These are phyloP conservation scores for Aureobasidium mangrovei DNA, from an alignment of 2,329 filamentous ascomycete species.

Conservation along the genomic window DNA sequence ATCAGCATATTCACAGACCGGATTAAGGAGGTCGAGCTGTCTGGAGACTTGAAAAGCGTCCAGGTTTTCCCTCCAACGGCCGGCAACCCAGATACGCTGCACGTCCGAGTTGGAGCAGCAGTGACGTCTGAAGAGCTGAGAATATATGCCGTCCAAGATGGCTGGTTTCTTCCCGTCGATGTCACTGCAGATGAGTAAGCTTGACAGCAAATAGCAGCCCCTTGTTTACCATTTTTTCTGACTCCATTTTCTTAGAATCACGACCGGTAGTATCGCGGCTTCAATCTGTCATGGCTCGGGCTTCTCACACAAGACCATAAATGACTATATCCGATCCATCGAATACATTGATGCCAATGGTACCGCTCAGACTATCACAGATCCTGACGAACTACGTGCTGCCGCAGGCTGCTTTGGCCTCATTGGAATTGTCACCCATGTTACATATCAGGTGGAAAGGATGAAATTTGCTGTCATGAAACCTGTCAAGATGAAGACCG, in stretches of 20 bases:
- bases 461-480: conserved; percentile 41
- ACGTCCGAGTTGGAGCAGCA: conserved; percentile 35
- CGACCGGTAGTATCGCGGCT: conserved; percentile 21
- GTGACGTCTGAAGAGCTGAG: conserved; percentile 41
- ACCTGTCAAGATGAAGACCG: conserved; percentile 35
- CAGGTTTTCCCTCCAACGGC: conserved; percentile 3
- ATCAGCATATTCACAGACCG: not conserved
- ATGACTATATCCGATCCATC: conserved; percentile 39
- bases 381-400: conserved; percentile 33
- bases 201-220: not conserved
- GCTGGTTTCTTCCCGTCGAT: conserved; percentile 37
- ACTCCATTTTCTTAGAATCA: conserved; percentile 25
- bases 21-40: not conserved
- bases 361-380: conserved; percentile 31
- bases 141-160: conserved; percentile 36
- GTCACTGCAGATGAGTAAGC: conserved; percentile 37
- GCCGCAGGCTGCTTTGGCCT: conserved; percentile 40
- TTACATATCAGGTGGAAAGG: conserved; percentile 40
- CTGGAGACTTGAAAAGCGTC: conserved; percentile 4
- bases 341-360: conserved; percentile 43
- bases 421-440: conserved; percentile 43
- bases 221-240: not conserved
- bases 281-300: conserved; percentile 39
- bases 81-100: conserved; percentile 10
- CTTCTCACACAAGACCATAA: conserved; percentile 35